Evolutionary conservation across 108 stramenopile species (phyloP), one percentile per base, ranked within the genome.

Genomic region (Fragilaria crotonensis): DNA sequence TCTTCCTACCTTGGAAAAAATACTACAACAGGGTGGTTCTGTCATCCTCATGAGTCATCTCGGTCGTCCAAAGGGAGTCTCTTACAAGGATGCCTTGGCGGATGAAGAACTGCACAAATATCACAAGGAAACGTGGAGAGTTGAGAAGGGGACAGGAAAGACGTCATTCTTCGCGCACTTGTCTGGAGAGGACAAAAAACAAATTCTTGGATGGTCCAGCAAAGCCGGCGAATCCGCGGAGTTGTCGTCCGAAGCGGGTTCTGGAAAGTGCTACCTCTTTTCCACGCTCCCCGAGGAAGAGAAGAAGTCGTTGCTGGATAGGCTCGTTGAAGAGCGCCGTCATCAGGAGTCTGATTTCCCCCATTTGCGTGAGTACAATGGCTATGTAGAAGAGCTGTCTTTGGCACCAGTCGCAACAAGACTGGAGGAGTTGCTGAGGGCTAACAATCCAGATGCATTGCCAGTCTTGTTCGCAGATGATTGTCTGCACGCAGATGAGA

Each of bases 321-420:
- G 14, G 14, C 36, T 41, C 14, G 14, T 41, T 7, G 36, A 41
- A 41, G 76, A 21, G 64, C 52, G 72, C 18, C 63, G 69, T 2
- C 36, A 41, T 41, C 36, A 41, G 14, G 36, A 41, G 36, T 41
- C 36, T 41, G 36, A 41, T 14, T 41, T 41, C 14, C 36, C 36
- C 14, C 36, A 41, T 41, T 41, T 41, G 36, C 7, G 36, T 11
- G 14, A 41, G 14, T 41, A 41, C 36, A 41, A 41, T 11, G 36
- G 36, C 36, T 41, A 41, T 41, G 36, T 11, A 11, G 36, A 41
- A 41, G 80, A 90, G 57, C 67, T 93, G 61, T 79, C 86, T 22
- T 76, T 99, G 5, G 52, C 20, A 4, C 96, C 95, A 9, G 82
- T 90, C 49, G 92, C 94, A 11, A 48, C 50, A 9, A 75, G 87